Base-by-base conservation (phyloP, 371 early-diverging fungal genomes). In the Rhizomucor miehei region DNA sequence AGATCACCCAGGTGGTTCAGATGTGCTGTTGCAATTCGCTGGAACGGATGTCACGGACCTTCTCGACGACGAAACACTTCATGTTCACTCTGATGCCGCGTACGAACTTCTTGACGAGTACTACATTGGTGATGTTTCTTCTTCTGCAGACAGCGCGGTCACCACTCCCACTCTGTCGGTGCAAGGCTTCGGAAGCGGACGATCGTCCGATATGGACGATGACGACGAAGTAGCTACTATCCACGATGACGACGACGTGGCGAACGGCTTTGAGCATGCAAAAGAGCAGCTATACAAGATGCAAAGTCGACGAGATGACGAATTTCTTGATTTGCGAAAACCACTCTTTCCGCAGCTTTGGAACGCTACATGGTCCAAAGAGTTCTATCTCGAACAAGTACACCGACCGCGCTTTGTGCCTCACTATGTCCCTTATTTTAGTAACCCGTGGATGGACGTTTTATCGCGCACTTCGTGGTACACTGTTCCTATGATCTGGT, bases 381-480 rank as follows among this genome's bases (percentile, higher is more conserved):
- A 78, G 12, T 88, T 84, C 54, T 97, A 97, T 59, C 67, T 97
- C 54, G 79, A 90, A 53, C 93, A 94, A 65, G 91, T 97, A 11
- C 98, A 98, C 69, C 84, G 83, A 37, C 95, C 98, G 14, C 88
- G 92, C 29, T 72, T 67, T 48, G 65, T 67, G 2, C 66, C 76
- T 13, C 54, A 69, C 25, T 88, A 91, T 65, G 68, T 87, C 44
- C 81, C 86, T 35, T 81, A 94, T 52, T 97, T 97, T 64, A 79
- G 76, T 11, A 71, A 80, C 34, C 68, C 69, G 38, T 56, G 75
- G 53, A 69, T 97, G 51, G 98, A 97, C 65, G 45, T 82, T 29
- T 75, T 97, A 21, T 86, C 94, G 8, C 78, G 81, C 40, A 97
- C 97, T 14, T 88, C 94, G 25, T 97, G 98, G 98, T 96, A 78